phyloP scores from a whole-genome alignment of 73 alveolate genomes.

The Uronychia binucleata region DNA sequence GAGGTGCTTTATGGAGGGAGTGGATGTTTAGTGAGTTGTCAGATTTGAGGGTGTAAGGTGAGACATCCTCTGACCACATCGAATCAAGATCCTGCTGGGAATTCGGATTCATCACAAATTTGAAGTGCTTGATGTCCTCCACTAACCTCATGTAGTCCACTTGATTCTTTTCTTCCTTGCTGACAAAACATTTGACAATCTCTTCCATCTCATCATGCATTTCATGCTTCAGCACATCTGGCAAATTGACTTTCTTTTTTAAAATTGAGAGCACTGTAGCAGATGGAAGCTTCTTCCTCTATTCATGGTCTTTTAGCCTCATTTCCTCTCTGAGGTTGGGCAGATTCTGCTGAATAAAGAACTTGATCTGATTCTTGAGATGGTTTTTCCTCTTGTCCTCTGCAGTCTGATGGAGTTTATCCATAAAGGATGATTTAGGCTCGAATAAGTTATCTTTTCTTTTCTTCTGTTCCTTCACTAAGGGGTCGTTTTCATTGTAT shows the following conservation, averaged over 20 bases:
- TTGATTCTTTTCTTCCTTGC: slow-evolving; percentile 17
- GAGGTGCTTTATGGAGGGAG: slow-evolving; percentile 37
- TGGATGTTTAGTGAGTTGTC: slow-evolving; percentile 20
- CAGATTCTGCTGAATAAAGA: slow-evolving; percentile 31
- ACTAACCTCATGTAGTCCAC: slow-evolving; percentile 22
- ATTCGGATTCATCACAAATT: slow-evolving; percentile 27
- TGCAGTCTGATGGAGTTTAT: slow-evolving; percentile 19
- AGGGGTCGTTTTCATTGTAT: neutral
- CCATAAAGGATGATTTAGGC: slow-evolving; percentile 6
- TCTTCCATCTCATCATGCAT: neutral
- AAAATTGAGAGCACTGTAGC: slow-evolving; percentile 16
- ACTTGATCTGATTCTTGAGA: slow-evolving; percentile 27
- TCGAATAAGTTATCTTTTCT: neutral
- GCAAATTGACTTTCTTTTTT: slow-evolving; percentile 21
- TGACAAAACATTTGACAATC: slow-evolving; percentile 1
- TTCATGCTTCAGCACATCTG: slow-evolving; percentile 30
- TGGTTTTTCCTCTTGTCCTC: slow-evolving; percentile 16
- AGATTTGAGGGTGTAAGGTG: slow-evolving; percentile 8
- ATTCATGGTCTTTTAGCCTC: slow-evolving; percentile 1
- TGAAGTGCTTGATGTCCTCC: slow-evolving; percentile 24
- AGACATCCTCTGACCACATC: slow-evolving; percentile 2
- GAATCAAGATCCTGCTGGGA: slow-evolving; percentile 8
- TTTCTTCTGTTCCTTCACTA: slow-evolving; percentile 10
- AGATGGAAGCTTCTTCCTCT: neutral
- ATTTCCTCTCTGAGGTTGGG: slow-evolving; percentile 18